These are phyloP conservation scores for Linum usitatissimum DNA, from an alignment of 345 rosid genomes.

Conservation along the genomic window DNA sequence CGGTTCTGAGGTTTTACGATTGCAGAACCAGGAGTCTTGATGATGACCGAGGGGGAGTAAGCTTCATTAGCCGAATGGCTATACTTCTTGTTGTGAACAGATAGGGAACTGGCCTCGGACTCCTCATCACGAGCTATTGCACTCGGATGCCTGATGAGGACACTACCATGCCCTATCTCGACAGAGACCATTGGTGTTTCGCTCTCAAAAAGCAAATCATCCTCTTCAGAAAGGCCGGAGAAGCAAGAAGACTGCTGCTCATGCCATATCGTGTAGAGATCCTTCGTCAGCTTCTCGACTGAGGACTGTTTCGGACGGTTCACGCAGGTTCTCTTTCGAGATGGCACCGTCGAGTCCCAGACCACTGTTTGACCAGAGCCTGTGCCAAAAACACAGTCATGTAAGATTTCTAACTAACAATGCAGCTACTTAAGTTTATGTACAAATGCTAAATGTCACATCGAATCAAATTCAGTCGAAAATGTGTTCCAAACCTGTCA, in stretches of 20 bases:
- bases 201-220: conserved; percentile 84
- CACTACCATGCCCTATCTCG: conserved; percentile 95
- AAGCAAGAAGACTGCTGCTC: conserved; percentile 88
- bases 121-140: conserved; percentile 85
- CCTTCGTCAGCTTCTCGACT: conserved; percentile 89
- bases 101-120: conserved; percentile 92
- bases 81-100: conserved; percentile 60
- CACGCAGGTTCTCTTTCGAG: conserved; percentile 80
- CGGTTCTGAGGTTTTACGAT: not conserved
- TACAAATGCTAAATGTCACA: not conserved
- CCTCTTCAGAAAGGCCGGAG: conserved; percentile 68
- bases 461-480: too few species aligned
- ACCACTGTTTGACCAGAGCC: conserved; percentile 82
- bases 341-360: conserved; percentile 86
- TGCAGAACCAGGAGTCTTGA: not conserved
- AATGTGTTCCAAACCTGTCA: conserved; percentile 49
- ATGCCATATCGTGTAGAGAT: conserved; percentile 60
- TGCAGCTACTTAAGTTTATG: not conserved
- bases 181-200: conserved; percentile 91
- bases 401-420: too few species aligned
- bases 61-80: conserved; percentile 34
- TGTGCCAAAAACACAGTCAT: conserved; percentile 16
- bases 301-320: conserved; percentile 75
- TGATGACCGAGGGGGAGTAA: conserved; percentile 36
- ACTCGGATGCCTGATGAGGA: conserved; percentile 73